Conservation (phyloP, 305 asterid species). For the Fraxinus angustifolia region DNA sequence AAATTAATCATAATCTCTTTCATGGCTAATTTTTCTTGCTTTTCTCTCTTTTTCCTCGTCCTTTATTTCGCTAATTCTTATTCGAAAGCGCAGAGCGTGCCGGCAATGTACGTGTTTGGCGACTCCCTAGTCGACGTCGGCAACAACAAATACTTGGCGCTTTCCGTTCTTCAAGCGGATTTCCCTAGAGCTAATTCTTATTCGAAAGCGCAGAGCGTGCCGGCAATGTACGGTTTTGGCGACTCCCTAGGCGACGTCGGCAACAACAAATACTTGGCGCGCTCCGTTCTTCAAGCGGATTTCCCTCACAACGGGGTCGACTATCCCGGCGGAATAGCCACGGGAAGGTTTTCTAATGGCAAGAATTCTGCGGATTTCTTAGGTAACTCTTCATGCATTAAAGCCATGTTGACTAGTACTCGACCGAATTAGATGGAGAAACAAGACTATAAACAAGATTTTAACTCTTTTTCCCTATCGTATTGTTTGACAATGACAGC, state of each 20-base stretch:
- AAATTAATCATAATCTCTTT: background rate
- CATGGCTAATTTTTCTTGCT: background rate
- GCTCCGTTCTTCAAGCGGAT: conserved; percentile 53
- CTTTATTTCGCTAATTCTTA: background rate
- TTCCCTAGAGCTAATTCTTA: too few species aligned
- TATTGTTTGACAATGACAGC: conserved; percentile 34
- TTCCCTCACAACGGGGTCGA: conserved; percentile 69
- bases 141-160: conserved; percentile 52
- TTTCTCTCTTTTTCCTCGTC: conserved; percentile 6
- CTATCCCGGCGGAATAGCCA: conserved; percentile 42
- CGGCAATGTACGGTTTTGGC: conserved; percentile 65
- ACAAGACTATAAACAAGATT: background rate
- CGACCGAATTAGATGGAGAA: background rate
- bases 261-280: conserved; percentile 52
- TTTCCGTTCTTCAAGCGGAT: conserved; percentile 52
- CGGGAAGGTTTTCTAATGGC: conserved; percentile 84
- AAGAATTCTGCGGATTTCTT: conserved; percentile 82
- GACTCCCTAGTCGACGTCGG: conserved; percentile 84
- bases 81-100: conserved; percentile 43
- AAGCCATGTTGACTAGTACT: background rate
- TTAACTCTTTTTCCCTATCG: background rate
- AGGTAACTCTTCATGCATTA: conserved; percentile 31
- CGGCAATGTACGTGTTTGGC: conserved; percentile 66
- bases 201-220: conserved; percentile 43
- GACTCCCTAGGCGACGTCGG: conserved; percentile 84